Evolutionary conservation across 345 rosid genomes (phyloP).

Genomic region (Camelina laxa): DNA sequence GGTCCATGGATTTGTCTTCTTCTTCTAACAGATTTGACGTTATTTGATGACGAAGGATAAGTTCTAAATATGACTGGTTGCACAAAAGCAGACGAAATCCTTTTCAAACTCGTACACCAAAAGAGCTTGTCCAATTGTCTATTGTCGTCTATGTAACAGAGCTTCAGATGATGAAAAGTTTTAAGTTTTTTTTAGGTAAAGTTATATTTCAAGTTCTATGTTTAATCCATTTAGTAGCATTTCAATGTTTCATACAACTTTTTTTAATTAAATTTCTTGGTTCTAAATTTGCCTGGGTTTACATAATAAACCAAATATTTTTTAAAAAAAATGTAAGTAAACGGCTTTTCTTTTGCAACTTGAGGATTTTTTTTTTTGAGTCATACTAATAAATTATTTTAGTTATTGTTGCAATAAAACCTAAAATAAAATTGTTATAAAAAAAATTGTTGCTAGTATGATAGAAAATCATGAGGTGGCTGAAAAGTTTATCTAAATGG

Average conservation of each 20-base stretch:
- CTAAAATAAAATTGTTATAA: not conserved
- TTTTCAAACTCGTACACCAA: not conserved
- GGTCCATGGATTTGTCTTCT: constrained; percentile 7
- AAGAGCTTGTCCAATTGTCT: not conserved
- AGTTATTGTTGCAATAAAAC: not conserved
- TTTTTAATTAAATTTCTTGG: no score
- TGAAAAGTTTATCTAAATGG: not conserved
- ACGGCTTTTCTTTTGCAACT: not conserved
- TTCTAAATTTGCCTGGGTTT: no score
- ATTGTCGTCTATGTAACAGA: constrained; percentile 7
- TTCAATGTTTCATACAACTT: no score
- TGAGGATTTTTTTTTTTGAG: not conserved
- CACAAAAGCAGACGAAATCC: not conserved
- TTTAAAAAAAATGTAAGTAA: not conserved
- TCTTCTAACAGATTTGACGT: constrained; percentile 13
- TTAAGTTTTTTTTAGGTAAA: not conserved
- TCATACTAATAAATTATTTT: not conserved
- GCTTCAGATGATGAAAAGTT: not conserved
- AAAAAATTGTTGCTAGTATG: not conserved
- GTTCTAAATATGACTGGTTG: constrained; percentile 15
- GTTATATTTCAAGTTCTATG: no score
- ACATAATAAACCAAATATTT: no score
- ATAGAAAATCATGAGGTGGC: not conserved
- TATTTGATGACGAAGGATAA: constrained; percentile 16
- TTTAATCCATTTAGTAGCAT: no score